Evolutionary conservation across 1,284 basidiomycete species (phyloP).

Genomic region (Earliella scabrosa): DNA sequence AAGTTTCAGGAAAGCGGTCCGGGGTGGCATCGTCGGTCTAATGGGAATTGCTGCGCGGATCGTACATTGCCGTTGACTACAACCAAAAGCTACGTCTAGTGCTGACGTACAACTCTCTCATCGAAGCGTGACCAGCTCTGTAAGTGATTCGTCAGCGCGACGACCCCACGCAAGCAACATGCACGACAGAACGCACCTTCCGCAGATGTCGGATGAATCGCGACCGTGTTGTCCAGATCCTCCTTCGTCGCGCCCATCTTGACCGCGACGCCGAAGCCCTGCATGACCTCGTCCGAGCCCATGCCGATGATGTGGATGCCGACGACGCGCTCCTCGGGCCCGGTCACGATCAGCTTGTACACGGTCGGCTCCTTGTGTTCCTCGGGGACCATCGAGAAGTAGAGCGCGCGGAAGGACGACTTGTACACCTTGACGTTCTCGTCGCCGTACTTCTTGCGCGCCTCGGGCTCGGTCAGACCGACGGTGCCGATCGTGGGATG

Average conservation of each 20-base stretch:
- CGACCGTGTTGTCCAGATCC: constrained; percentile 88
- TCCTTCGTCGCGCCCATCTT: constrained; percentile 94
- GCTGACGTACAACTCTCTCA: constrained; percentile 16
- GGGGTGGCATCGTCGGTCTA: too few species aligned
- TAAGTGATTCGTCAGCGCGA: constrained; percentile 19
- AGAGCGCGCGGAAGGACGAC: constrained; percentile 82
- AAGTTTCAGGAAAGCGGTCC: too few species aligned
- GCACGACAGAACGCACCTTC: constrained; percentile 53
- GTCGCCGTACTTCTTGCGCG: constrained; percentile 85
- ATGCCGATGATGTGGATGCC: constrained; percentile 93
- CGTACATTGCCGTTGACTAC: too few species aligned
- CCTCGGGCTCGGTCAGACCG: constrained; percentile 91
- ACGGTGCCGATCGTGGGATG: constrained; percentile 94
- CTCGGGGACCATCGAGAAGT: constrained; percentile 88
- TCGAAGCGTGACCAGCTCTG: constrained; percentile 47
- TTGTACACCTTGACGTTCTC: constrained; percentile 89
- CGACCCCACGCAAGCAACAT: not conserved
- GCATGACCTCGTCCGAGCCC: constrained; percentile 91
- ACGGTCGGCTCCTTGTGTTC: constrained; percentile 91
- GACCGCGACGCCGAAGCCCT: constrained; percentile 93
- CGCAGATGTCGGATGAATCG: constrained; percentile 86
- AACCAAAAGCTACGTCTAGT: not conserved
- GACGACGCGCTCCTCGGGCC: constrained; percentile 92
- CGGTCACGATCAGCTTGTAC: constrained; percentile 90
- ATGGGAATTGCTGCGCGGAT: too few species aligned